phyloP scores from a whole-genome alignment of 805 yeast species.

The Saccharomycopsis sp. region DNA sequence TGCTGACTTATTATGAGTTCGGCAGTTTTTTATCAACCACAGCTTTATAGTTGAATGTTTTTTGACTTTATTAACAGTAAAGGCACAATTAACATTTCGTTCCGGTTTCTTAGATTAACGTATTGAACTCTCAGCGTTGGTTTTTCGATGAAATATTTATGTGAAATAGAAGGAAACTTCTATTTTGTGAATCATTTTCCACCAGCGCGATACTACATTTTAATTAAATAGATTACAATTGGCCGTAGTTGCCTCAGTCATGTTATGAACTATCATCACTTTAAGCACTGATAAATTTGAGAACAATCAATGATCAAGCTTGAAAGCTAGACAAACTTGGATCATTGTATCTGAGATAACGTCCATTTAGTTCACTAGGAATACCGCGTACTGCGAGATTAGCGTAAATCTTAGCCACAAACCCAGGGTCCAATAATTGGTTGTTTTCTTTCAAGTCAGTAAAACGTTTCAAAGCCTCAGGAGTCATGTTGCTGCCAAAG shows the following conservation, averaged over 20 bases:
- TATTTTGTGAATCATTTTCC: slow-evolving; percentile 1
- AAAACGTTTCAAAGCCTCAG: slow-evolving; percentile 54
- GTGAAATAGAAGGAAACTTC: background rate
- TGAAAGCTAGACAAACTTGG: background rate
- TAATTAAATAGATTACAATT: no score
- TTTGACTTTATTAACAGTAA: slow-evolving; percentile 23
- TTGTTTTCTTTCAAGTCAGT: slow-evolving; percentile 50
- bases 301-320: no score
- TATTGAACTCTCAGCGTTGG: slow-evolving; percentile 8
- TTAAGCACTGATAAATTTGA: no score
- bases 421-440: slow-evolving; percentile 56
- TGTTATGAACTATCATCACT: no score
- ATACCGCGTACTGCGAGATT: slow-evolving; percentile 59
- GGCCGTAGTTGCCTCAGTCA: no score
- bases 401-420: slow-evolving; percentile 67
- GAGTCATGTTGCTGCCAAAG: slow-evolving; percentile 52
- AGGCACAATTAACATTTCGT: slow-evolving; percentile 23
- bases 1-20: slow-evolving; percentile 20
- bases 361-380: slow-evolving; percentile 52
- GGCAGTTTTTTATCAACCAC: slow-evolving; percentile 19
- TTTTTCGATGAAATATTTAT: slow-evolving; percentile 9
- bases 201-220: slow-evolving; percentile 3
- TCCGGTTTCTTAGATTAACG: slow-evolving; percentile 22
- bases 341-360: slow-evolving; percentile 58
- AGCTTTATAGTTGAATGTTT: slow-evolving; percentile 23